Evolutionary conservation across 2,329 filamentous ascomycete genomes (phyloP), one percentile per base, ranked within the genome.

Genomic region (Alternaria arborescens): DNA sequence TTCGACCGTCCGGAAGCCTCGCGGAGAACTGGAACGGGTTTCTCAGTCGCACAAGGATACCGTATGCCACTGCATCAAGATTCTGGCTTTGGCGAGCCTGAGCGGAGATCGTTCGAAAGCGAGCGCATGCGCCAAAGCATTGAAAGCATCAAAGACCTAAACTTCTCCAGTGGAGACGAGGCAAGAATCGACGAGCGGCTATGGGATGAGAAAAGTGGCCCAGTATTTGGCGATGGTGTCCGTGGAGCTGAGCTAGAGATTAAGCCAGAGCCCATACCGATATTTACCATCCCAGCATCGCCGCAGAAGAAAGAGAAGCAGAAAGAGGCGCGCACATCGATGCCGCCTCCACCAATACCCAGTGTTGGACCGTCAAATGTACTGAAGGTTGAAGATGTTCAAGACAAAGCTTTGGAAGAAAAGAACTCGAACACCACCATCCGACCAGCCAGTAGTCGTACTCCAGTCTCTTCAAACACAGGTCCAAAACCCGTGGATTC

Each of bases 1-100:
- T 69, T 70, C 38, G 70, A 74, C 28, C 66, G 63, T 8, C 65
- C 65, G 6, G 67, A 65, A 28, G 48, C 51, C 42, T 48, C 60
- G 14, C 58, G 60, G 16, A 62, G 69, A 55, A 48, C 66, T 4
- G 58, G 55, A 10, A 69, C 65, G 4, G 68, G 68, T 1, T 68
- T 73, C 20, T 69, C 69, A 12, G 56, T 66, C n/a, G 60, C 66
- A n/a, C 65, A 67, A 52, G 56, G 64, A 32, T 72, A 76, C 48
- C 62, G 68, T 28, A 66, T 69, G 28, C 77, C 76, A 12, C 52
- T 74, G 5, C 76, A 78, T 54, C 72, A 79, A 55, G 77, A 79
- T 48, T 78, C 77, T 11, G 76, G 76, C 0, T 77, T 79, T 52
- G 69, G 61, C 16, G 68, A 72, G 18, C 44, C 61, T 12, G 60